Evolutionary conservation across 2,329 filamentous ascomycete genomes (phyloP).

Genomic region (Fusarium haematococcum): DNA sequence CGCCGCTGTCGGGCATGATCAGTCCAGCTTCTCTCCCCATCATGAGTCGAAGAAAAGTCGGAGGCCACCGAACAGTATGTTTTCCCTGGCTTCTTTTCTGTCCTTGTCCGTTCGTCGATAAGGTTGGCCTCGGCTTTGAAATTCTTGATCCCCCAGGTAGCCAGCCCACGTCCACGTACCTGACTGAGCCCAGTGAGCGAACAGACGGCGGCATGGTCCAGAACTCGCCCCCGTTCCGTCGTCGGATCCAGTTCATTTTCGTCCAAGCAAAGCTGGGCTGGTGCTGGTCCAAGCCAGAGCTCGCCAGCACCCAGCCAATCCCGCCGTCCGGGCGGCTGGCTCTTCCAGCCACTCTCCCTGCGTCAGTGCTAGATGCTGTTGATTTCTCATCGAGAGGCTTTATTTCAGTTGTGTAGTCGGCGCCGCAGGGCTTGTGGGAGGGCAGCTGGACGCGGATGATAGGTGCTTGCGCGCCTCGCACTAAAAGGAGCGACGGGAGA

Average conservation of each 20-base stretch:
- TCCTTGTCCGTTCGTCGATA: neutral
- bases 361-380: neutral
- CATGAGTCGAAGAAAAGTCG: slow-evolving; percentile 23
- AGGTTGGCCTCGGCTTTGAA: slow-evolving; percentile 1
- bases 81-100: neutral
- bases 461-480: slow-evolving; percentile 4
- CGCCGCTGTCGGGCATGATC: slow-evolving; percentile 12
- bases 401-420: slow-evolving; percentile 8
- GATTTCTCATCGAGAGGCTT: slow-evolving; percentile 15
- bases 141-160: neutral
- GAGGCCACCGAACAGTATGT: slow-evolving; percentile 13
- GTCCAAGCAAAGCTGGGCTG: neutral
- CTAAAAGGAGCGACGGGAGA: slow-evolving; percentile 10
- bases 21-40: slow-evolving; percentile 19
- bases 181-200: neutral
- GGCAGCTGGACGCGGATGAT: slow-evolving; percentile 16
- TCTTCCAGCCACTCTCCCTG: slow-evolving; percentile 17
- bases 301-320: slow-evolving; percentile 14
- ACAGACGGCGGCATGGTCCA: slow-evolving; percentile 3
- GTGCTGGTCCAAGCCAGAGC: neutral
- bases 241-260: slow-evolving; percentile 18
- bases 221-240: slow-evolving; percentile 11
- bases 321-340: slow-evolving; percentile 24
- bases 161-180: neutral
- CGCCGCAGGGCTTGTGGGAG: slow-evolving; percentile 14